phyloP scores from a whole-genome alignment of 1,284 basidiomycete species.

The Sporisorium scitamineum region DNA sequence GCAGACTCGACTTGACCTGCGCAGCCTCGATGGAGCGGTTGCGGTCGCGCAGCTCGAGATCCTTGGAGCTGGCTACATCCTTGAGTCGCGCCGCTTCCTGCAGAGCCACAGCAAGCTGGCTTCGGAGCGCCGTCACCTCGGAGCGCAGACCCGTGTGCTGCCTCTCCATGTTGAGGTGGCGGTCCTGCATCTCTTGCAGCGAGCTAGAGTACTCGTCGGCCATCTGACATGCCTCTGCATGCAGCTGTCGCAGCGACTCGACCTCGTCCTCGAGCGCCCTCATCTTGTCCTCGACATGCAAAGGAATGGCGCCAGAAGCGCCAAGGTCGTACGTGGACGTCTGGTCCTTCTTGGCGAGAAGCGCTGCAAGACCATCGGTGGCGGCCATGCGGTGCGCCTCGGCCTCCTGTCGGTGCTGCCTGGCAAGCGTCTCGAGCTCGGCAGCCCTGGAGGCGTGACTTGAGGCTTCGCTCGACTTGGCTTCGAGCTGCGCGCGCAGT shows the following conservation, averaged over 20 bases:
- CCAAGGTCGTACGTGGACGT: constrained; percentile 37
- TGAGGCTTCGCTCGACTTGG: constrained; percentile 63
- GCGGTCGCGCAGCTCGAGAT: constrained; percentile 78
- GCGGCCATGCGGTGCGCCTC: constrained; percentile 63
- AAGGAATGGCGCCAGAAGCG: constrained; percentile 25
- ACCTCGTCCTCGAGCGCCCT: constrained; percentile 64
- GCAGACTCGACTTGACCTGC: constrained; percentile 80
- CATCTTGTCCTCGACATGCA: constrained; percentile 62
- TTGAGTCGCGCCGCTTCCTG: constrained; percentile 80
- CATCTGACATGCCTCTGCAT: constrained; percentile 56
- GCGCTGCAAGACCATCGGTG: constrained; percentile 57
- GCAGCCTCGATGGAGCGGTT: constrained; percentile 79
- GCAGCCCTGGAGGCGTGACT: constrained; percentile 78
- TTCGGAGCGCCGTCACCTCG: constrained; percentile 82
- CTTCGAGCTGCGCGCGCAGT: constrained; percentile 78
- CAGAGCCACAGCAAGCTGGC: constrained; percentile 80
- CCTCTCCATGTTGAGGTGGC: constrained; percentile 77
- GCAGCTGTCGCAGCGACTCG: constrained; percentile 62
- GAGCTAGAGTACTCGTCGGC: constrained; percentile 70
- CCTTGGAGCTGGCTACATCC: constrained; percentile 69
- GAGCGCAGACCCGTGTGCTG: constrained; percentile 79
- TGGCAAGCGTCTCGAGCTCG: constrained; percentile 79
- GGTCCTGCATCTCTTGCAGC: constrained; percentile 78
- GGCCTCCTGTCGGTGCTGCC: constrained; percentile 72
- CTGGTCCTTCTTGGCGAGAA: constrained; percentile 60